A percentile compares a stretch with the other conserved stretches of the same genome.
phyloP scores from a whole-genome alignment of 2,329 filamentous ascomycete genomes.

The Fusarium zealandicum region DNA sequence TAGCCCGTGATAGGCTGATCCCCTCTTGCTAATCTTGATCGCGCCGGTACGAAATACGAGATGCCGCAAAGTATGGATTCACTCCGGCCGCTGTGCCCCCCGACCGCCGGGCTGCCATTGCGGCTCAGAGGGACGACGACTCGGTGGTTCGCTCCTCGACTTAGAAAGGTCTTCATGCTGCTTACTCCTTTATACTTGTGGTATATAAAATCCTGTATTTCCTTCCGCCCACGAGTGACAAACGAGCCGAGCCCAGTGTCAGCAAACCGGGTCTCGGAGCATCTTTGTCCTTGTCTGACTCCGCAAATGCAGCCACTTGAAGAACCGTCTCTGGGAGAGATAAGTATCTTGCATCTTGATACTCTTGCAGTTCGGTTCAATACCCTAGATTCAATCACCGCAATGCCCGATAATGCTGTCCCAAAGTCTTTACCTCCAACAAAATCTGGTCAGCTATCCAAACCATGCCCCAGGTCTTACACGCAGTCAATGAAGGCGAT shows the following conservation, averaged over 20 bases:
- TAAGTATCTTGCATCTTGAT: too few species aligned
- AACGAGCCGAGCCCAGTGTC: not conserved
- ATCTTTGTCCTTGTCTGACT: constrained; percentile 5
- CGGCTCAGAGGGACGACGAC: not conserved
- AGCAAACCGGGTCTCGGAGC: constrained; percentile 24
- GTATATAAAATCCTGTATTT: too few species aligned
- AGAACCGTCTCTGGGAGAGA: too few species aligned
- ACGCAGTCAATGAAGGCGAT: too few species aligned
- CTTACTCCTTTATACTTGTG: too few species aligned
- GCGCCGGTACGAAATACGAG: constrained; percentile 35
- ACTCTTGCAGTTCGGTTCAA: not conserved
- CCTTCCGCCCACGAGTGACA: not conserved
- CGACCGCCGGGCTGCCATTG: constrained; percentile 9
- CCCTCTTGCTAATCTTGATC: constrained; percentile 3
- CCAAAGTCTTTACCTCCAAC: not conserved
- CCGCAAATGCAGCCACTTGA: not conserved
- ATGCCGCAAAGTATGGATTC: constrained; percentile 13
- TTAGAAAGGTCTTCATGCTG: not conserved
- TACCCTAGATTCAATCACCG: not conserved
- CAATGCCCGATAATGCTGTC: constrained; percentile 7
- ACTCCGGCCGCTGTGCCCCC: constrained; percentile 17
- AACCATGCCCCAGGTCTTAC: not conserved
- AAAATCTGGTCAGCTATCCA: constrained; percentile 5
- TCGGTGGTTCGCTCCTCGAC: not conserved
- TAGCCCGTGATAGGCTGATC: constrained; percentile 9